Evolutionary conservation across 768 basidiomycete species (phyloP), one percentile per base, ranked within the genome.

Genomic region (Pulveroboletus sp.): DNA sequence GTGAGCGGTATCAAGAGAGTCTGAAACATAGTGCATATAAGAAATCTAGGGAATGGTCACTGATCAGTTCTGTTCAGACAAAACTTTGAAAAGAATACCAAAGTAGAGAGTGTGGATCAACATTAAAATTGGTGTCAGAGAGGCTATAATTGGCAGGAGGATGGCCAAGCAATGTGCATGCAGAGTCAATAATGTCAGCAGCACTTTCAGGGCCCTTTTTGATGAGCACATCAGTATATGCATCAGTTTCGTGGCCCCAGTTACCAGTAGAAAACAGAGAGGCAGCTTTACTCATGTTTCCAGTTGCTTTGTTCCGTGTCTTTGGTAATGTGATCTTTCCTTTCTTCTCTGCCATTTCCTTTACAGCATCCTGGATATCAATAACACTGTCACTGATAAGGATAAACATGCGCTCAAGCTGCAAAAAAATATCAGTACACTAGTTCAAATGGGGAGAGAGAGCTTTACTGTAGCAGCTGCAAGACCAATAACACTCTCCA

Each of bases 201-300:
- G 38, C 16, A 10, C 24, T 39, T 14, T 39, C 13, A 14, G 12
- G 21, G 21, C 38, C 38, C 38, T 39, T 39, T 23, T 39, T 39
- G 17, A 17, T 24, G 38, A 39, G 17, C 7, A 23, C 6, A 14
- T 1, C 24, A 12, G 39, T 13, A 19, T 47, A 51, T 19, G 46
- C 37, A 3, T 38, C 27, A 0, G 12, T 48, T 42, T 51, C 19
- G 5, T 27, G 23, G 11, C 40, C 40, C 50, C 50, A 51, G 33
- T 51, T 48, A 12, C 3, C 24, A 27, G 49, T 25, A 27, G 50
- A 51, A 13, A 51, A 51, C 46, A 51, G 48, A 0, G 23, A 43
- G 0, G 5, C 24, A 0, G 29, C 46, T 38, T 51, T 51, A 46
- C 46, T 51, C 46, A 51, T 48, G 3, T 42, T 51, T 6, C 36